Evolutionary conservation across 2,329 filamentous ascomycete genomes (phyloP), one percentile per base, ranked within the genome.

Genomic region (Biscogniauxia mediterranea): DNA sequence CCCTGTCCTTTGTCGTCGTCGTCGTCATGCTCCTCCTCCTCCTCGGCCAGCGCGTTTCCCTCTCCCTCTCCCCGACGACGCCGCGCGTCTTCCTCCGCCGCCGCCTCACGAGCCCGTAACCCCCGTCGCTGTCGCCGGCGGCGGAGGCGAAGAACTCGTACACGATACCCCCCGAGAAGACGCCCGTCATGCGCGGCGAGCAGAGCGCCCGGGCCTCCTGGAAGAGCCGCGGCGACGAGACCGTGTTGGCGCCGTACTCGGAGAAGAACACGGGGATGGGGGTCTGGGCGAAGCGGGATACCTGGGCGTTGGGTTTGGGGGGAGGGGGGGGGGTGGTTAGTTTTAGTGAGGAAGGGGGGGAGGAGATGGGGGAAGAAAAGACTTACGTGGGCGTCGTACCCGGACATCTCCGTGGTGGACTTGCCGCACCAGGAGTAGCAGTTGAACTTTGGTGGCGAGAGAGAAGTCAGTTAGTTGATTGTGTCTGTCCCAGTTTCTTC

Each of bases 81-180:
- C n/a, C n/a, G n/a, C n/a, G n/a, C n/a, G 5, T 23, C 7, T 2
- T 32, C 28, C 11, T 32, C 2, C 28, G 28, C 7, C 28, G 28
- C 3, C 28, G 28, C 28, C 7, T 8, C 5, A 86, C 80, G 8
- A 87, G 76, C 55, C 78, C 78, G 57, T 72, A 76, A n/a, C 72
- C 66, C 78, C 5, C 75, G n/a, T n/a, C n/a, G n/a, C n/a, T n/a
- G n/a, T n/a, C n/a, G n/a, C n/a, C n/a, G n/a, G n/a, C n/a, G n/a
- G n/a, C n/a, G 64, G 61, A 85, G 83, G 66, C 86, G 76, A 81
- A 81, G 73, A 81, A 88, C 69, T 88, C 84, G 74, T 87, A 87
- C 20, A 87, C 83, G 26, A 88, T 76, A 58, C 85, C 86, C 56
- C 86, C 85, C 28, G 81, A 85, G 59, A 88, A 79, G 7, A 81